phyloP scores from a whole-genome alignment of 768 basidiomycete species.

The Melanogaster broomeanus region DNA sequence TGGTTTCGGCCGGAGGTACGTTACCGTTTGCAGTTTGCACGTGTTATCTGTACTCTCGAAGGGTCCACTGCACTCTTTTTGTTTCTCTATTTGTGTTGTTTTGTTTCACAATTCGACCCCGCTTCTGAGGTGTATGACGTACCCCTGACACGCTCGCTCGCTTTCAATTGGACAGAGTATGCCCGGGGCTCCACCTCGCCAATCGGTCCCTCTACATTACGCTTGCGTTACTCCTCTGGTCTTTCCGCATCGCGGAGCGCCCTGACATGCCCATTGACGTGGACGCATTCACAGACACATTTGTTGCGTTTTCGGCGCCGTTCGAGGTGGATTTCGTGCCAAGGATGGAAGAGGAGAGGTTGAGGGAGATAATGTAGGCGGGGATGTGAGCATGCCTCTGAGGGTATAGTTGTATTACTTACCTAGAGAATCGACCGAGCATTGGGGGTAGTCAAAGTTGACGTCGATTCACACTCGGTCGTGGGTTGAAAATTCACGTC shows the following conservation, averaged over 20 bases:
- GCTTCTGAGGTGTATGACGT: too few relatives aligned
- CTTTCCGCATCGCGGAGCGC: slow-evolving; percentile 54
- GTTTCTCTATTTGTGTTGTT: too few relatives aligned
- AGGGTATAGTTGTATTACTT: too few relatives aligned
- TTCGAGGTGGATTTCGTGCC: slow-evolving; percentile 60
- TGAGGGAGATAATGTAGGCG: slow-evolving; percentile 17
- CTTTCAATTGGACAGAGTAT: slow-evolving; percentile 40
- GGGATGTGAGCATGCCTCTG: too few relatives aligned
- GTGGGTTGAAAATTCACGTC: background rate
- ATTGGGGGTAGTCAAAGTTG: background rate
- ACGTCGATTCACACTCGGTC: background rate
- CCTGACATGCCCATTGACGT: slow-evolving; percentile 54
- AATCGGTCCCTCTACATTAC: slow-evolving; percentile 57
- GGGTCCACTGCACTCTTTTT: too few relatives aligned
- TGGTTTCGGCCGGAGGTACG: slow-evolving; percentile 46
- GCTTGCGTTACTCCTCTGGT: slow-evolving; percentile 61
- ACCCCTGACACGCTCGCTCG: background rate
- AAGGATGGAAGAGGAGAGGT: slow-evolving; percentile 23
- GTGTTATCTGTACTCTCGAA: too few relatives aligned
- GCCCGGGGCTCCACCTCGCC: slow-evolving; percentile 55
- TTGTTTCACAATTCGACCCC: too few relatives aligned
- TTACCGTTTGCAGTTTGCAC: background rate
- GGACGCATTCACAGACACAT: slow-evolving; percentile 54
- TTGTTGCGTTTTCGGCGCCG: slow-evolving; percentile 56
- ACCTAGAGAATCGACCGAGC: background rate